Base-by-base conservation (phyloP, 768 basidiomycete species). In the Neoboletus subvelutipes region DNA sequence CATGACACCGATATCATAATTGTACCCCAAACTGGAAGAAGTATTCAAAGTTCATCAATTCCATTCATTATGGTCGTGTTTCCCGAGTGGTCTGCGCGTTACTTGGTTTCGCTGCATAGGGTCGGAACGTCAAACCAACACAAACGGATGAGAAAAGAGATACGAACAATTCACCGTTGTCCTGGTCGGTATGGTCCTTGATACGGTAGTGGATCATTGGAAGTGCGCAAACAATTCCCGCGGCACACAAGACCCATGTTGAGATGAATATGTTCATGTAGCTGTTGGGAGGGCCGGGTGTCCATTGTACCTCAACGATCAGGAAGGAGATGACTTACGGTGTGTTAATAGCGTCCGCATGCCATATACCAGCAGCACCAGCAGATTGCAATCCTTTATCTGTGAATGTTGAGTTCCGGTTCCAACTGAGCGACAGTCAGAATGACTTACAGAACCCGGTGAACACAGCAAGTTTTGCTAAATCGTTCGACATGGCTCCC, bases 401-500 rank as follows among this genome's bases (percentile, higher is more conserved):
- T 81, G 55, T 8, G 45, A 46, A 57, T n/a, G 7, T 52, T 61
- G 28, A 63, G 42, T 28, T 37, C 17, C 17, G 12, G 39, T 42
- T 37, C 28, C n/a, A 26, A 41, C 18, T 22, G 10, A 22, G 13
- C 11, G 17, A 28, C 33, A 34, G 17, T n/a, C 29, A 42, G 39
- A 24, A 34, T 59, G 10, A 79, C 87, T 63, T 67, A 92, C 90
- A 92, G 65, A 93, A 89, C 41, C 91, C 92, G 17, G 85, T 77
- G 64, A 93, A 87, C 67, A 90, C 81, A 0, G 90, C 90, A 22
- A 93, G 82, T 67, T 90, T 90, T 2, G 79, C 82, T 9, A 88
- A 83, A 69, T 92, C 85, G 62, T 92, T 92, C 22, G 88, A 89
- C 86, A 94, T 89, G 13, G 88, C 86, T 40, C 90, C 90, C 82